A percentile compares a stretch with the other conserved stretches of the same genome.
Evolutionary conservation across 2,329 filamentous ascomycete species (phyloP).

Genomic region (Alternaria sp.): DNA sequence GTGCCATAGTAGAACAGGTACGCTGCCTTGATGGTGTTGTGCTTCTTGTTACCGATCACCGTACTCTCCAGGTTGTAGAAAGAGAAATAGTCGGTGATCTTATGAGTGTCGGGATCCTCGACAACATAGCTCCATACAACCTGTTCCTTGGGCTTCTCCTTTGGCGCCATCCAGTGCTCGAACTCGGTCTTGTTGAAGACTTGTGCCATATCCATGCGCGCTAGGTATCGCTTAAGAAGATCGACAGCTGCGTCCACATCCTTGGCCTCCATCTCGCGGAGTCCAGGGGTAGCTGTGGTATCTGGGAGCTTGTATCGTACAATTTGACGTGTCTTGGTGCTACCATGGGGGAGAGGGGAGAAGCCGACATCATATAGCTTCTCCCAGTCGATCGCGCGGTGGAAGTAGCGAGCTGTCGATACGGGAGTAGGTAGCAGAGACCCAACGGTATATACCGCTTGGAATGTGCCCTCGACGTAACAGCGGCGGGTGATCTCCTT

Average conservation of each 20-base stretch:
- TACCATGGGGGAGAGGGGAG: constrained; percentile 82
- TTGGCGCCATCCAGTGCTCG: constrained; percentile 84
- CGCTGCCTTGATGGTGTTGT: constrained; percentile 83
- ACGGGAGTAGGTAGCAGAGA: constrained; percentile 90
- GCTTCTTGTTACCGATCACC: constrained; percentile 81
- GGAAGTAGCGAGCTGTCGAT: constrained; percentile 93
- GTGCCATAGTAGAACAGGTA: constrained; percentile 98
- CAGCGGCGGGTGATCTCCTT: constrained; percentile 96
- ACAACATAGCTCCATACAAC: constrained; percentile 96
- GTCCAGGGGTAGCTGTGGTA: constrained; percentile 73
- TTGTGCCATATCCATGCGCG: constrained; percentile 83
- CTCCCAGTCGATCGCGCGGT: constrained; percentile 92
- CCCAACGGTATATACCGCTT: constrained; percentile 95
- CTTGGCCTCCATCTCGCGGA: constrained; percentile 80
- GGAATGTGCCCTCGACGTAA: constrained; percentile 86
- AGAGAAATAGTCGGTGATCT: constrained; percentile 95
- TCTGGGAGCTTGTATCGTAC: constrained; percentile 85
- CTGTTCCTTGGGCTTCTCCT: constrained; percentile 67
- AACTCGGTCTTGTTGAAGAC: constrained; percentile 82
- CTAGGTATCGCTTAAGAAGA: constrained; percentile 78
- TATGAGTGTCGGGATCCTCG: constrained; percentile 72
- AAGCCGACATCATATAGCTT: constrained; percentile 96
- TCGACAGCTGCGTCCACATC: constrained; percentile 79
- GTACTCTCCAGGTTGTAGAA: constrained; percentile 96
- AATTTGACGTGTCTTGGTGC: constrained; percentile 85